Evolutionary conservation across 495 filamentous ascomycete species (phyloP), one percentile per base, ranked within the genome.

Genomic region (Hyaloscypha finlandica): DNA sequence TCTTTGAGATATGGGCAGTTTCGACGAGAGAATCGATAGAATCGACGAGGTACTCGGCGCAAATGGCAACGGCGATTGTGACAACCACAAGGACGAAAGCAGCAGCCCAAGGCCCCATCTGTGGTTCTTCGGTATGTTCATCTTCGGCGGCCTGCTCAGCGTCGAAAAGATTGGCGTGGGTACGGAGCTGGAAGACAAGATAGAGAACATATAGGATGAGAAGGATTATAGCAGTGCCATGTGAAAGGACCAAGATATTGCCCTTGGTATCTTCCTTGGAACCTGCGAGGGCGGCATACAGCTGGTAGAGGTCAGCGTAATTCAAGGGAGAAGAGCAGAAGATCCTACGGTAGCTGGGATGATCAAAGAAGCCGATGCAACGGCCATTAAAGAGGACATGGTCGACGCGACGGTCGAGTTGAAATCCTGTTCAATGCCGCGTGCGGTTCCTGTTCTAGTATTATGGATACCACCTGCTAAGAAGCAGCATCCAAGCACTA

Each of bases 401-500:
- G 95, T 97, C 52, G 93, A 94, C 8, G 95, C 95, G 29, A 95
- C 94, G 35, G 92, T 96, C 12, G 77, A 78, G 72, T 96, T 94
- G 81, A 99, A 99, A 6, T 59, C 77, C 70, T 95, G 92, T 73
- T 97, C 88, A 61, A 71, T 77, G 53, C 78, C 82, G 22, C 65
- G 22, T 62, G 80, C 82, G 32, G 76, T 69, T 30, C 70, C 66
- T 54, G 78, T 79, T 54, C 77, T 77, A 69, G 80, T 79, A 70
- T 85, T 84, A 59, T 78, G 78, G 68, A 96, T 81, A 25, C 95
- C 95, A 57, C 94, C 95, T 64, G 92, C 85, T 66, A 97, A 81
- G 84, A 99, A 99, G 78, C 95, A 98, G 88, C 95, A 97, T 66
- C 95, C 95, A 60, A 99, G 85, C 53, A 99, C 95, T 29, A 99